Base-by-base conservation (phyloP, 148 eudicot genomes). In the Amaranthus cruentus region DNA sequence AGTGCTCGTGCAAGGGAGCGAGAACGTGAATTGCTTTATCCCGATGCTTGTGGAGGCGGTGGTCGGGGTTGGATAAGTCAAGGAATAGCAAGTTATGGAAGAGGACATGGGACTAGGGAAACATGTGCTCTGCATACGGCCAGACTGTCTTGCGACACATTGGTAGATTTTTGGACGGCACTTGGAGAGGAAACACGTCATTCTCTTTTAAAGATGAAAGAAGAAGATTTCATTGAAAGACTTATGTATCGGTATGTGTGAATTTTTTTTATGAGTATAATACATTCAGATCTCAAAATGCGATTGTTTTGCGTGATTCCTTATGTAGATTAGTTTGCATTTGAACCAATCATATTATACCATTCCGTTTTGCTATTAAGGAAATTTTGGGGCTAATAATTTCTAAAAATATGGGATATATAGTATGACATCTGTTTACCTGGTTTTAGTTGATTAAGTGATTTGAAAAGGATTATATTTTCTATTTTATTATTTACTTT, bases 11-110 rank as follows among this genome's bases (percentile, higher is more conserved):
- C 93, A 55, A 86, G 98, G 86, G 98, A 95, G 79, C 82, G 96
- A 75, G 98, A 95, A 80, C 86, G 98, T 70, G 97, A 91, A 71
- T 85, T 91, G 82, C 88, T 91, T 57, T 95, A 95, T 84, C 98
- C 98, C 70, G 98, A 95, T 85, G 98, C 98, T 51, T 95, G 98
- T 85, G 98, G 98, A 69, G 98, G 97, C 38, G 93, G 92, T 77
- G 97, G 92, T 71, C 84, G 97, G 51, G 98, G 98, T 58, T 91
- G 98, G 98, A 95, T 91, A 69, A 91, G 97, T 82, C 98, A 95
- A 83, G 98, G 98, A 59, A 85, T 88, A 77, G 77, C 86, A 56
- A 85, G 96, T 63, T 95, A 89, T 62, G 97, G 98, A 12, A 82
- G 98, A 86, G 97, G 96, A 46, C 98, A 95, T 83, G 98, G 97